phyloP scores from a whole-genome alignment of 192 early-diverging fungal genomes.

The Podila epigama region DNA sequence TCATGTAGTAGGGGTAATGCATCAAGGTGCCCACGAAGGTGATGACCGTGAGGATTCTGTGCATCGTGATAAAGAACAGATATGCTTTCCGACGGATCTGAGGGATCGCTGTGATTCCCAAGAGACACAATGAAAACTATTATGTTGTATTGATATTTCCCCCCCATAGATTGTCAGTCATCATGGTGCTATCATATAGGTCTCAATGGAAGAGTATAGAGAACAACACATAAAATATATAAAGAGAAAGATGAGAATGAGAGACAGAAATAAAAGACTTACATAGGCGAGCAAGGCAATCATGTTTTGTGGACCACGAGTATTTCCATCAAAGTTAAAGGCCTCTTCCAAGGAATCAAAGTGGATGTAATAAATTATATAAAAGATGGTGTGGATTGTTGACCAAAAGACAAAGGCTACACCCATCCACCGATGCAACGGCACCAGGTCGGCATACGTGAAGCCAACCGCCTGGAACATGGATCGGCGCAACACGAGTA shows the following conservation, averaged over 20 bases:
- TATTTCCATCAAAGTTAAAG: constrained; percentile 44
- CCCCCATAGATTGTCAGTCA: not conserved
- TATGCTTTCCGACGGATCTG: constrained; percentile 17
- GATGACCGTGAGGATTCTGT: constrained; percentile 29
- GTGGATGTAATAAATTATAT: constrained; percentile 35
- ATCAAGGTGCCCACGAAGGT: constrained; percentile 36
- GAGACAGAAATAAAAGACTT: constrained; percentile 9
- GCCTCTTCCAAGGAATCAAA: constrained; percentile 21
- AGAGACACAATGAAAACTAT: constrained; percentile 7
- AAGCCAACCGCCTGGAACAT: constrained; percentile 40
- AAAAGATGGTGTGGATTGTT: constrained; percentile 20
- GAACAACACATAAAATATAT: not conserved
- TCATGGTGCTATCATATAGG: too few relatives aligned
- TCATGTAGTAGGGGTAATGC: constrained; percentile 44
- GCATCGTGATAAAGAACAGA: constrained; percentile 18
- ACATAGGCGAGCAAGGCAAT: constrained; percentile 34
- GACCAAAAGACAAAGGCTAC: constrained; percentile 26
- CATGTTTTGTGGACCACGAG: constrained; percentile 39
- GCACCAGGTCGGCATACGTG: constrained; percentile 42
- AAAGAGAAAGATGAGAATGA: not conserved
- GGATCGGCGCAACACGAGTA: constrained; percentile 29
- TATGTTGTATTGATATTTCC: not conserved
- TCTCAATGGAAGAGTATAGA: not conserved
- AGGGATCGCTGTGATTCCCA: constrained; percentile 13
- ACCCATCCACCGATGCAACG: constrained; percentile 35